Percentiles rank a stretch among this genome's conserved stretches.
phyloP scores from a whole-genome alignment of 1,139 yeast species.

The Yamadazyma dushanensis region DNA sequence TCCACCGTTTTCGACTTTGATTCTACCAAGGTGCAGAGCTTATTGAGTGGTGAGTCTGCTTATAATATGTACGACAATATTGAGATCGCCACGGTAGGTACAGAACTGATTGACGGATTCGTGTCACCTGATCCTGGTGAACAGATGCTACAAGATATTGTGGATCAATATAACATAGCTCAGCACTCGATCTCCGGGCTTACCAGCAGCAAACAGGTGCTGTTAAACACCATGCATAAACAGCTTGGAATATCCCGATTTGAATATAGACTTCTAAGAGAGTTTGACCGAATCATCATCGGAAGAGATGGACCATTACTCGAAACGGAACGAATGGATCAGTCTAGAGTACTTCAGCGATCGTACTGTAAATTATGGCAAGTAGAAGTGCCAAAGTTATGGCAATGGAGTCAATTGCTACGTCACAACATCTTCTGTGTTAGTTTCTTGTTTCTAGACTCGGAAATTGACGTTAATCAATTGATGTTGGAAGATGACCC shows the following conservation, averaged over 20 bases:
- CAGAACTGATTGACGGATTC: too few relatives aligned
- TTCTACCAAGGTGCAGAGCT: too few relatives aligned
- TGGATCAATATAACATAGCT: too few relatives aligned
- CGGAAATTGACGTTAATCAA: not conserved
- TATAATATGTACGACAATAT: too few relatives aligned
- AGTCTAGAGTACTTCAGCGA: not conserved
- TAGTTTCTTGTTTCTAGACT: not conserved
- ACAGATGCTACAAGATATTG: too few relatives aligned
- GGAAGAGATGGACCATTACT: not conserved
- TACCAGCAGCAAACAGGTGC: not conserved
- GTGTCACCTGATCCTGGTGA: too few relatives aligned
- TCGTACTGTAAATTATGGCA: slow-evolving; percentile 2
- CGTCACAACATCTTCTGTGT: slow-evolving; percentile 4
- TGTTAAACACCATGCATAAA: not conserved
- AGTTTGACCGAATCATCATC: slow-evolving; percentile 1
- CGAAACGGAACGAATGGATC: too few relatives aligned
- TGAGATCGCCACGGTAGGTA: too few relatives aligned
- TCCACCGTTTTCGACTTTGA: too few relatives aligned
- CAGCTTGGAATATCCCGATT: slow-evolving; percentile 4
- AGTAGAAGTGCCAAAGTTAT: slow-evolving; percentile 2
- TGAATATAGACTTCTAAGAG: slow-evolving; percentile 2
- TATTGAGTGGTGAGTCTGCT: too few relatives aligned
- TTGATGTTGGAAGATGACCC: not conserved
- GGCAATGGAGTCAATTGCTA: slow-evolving; percentile 2
- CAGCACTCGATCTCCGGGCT: too few relatives aligned